Conservation (phyloP, 2,329 filamentous ascomycete genomes). For the Cytospora schulzeri region DNA sequence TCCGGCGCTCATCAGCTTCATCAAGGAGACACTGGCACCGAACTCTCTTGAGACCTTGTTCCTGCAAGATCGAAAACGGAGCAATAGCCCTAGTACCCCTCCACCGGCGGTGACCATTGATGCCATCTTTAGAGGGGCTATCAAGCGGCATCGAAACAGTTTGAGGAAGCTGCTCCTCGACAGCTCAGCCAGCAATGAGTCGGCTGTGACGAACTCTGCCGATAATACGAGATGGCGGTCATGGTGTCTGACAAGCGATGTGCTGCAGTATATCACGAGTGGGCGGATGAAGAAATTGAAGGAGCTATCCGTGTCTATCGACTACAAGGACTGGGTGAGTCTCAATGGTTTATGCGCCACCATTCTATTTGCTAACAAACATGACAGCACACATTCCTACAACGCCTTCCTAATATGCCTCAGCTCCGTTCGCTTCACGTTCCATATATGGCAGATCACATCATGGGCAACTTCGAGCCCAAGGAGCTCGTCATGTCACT, state of each 20-base stretch:
- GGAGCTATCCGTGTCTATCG: constrained; percentile 72
- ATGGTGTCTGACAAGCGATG: constrained; percentile 72
- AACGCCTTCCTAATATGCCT: constrained; percentile 69
- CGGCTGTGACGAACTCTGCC: constrained; percentile 33
- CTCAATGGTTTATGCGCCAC: not conserved
- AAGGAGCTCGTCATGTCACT: constrained; percentile 76
- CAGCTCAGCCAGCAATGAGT: constrained; percentile 59
- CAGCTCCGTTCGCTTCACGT: constrained; percentile 73
- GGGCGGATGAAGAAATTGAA: constrained; percentile 72
- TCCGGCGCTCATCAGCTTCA: constrained; percentile 68
- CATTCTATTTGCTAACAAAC: constrained; percentile 18
- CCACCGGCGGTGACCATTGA: constrained; percentile 66
- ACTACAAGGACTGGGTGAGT: constrained; percentile 78
- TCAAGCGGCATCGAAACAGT: constrained; percentile 71
- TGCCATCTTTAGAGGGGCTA: constrained; percentile 68
- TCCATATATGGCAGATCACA: constrained; percentile 65
- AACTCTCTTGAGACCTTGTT: constrained; percentile 81
- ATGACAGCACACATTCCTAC: constrained; percentile 73
- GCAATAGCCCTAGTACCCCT: constrained; percentile 40
- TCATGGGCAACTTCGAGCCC: constrained; percentile 56
- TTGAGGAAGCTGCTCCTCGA: constrained; percentile 75
- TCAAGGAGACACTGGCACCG: constrained; percentile 76
- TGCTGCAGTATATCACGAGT: constrained; percentile 73
- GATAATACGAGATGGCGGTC: constrained; percentile 59
- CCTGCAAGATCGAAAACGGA: constrained; percentile 65